These are phyloP conservation scores for Coprinellus aureogranulatus DNA, from an alignment of 768 basidiomycete genomes.

Conservation along the genomic window DNA sequence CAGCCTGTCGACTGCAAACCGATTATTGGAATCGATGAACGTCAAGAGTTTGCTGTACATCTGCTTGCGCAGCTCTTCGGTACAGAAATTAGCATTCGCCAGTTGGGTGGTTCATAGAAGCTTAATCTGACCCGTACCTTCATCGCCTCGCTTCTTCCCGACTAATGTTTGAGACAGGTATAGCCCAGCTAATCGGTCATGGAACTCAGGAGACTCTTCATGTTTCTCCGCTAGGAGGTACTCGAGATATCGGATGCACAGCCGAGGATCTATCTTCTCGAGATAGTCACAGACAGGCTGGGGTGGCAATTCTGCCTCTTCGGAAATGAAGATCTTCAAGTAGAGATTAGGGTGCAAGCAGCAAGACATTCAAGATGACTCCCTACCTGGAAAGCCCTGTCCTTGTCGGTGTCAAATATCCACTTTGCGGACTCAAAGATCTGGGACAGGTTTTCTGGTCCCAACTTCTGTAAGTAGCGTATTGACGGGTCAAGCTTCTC, in stretches of 20 bases:
- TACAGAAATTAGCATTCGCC: constrained; percentile 5
- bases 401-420: constrained; percentile 74
- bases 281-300: constrained; percentile 75
- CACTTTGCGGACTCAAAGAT: constrained; percentile 82
- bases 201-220: constrained; percentile 67
- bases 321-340: constrained; percentile 82
- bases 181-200: constrained; percentile 86
- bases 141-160: constrained; percentile 58
- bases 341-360: too few relatives aligned
- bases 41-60: constrained; percentile 68
- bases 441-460: constrained; percentile 74
- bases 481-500: constrained; percentile 85
- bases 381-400: constrained; percentile 73
- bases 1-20: constrained; percentile 75
- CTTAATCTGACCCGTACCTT: constrained; percentile 38
- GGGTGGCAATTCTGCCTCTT: constrained; percentile 88
- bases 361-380: too few relatives aligned
- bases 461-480: constrained; percentile 86
- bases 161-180: constrained; percentile 70
- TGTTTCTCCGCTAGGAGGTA: constrained; percentile 73
- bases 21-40: constrained; percentile 70
- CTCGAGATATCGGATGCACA: constrained; percentile 81
- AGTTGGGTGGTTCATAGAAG: neutral
- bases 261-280: constrained; percentile 61
- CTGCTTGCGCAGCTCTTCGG: constrained; percentile 45